phyloP scores from a whole-genome alignment of 2,329 filamentous ascomycete species.

The Arthroderma uncinatum region DNA sequence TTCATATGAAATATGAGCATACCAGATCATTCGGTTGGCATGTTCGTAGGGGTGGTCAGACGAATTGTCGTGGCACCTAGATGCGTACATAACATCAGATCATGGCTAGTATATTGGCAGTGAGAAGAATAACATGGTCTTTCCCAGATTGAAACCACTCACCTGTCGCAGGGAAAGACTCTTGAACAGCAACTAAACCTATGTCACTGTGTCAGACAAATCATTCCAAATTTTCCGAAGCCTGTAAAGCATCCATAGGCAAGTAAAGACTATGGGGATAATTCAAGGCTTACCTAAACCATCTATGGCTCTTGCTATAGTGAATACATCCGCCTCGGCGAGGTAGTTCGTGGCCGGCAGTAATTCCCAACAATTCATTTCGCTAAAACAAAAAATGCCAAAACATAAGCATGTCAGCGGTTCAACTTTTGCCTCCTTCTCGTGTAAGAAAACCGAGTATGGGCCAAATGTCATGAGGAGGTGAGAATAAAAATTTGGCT shows the following conservation, averaged over 20 bases:
- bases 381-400: constrained; percentile 19
- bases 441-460: neutral
- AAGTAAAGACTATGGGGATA: neutral
- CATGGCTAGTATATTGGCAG: neutral
- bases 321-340: constrained; percentile 43
- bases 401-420: neutral
- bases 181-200: constrained; percentile 48
- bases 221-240: neutral
- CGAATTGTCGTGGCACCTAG: constrained; percentile 59
- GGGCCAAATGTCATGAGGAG: neutral
- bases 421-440: neutral
- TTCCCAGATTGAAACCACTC: constrained; percentile 16
- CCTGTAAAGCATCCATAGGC: no score
- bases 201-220: neutral
- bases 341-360: constrained; percentile 44
- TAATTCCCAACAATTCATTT: constrained; percentile 45
- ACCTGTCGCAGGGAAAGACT: constrained; percentile 48
- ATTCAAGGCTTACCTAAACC: constrained; percentile 39
- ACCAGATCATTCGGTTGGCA: constrained; percentile 73
- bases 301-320: constrained; percentile 45
- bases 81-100: neutral
- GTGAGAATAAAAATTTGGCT: neutral
- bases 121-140: neutral
- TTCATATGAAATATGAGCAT: constrained; percentile 14
- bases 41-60: constrained; percentile 67